Evolutionary conservation across 345 rosid genomes (phyloP).

Genomic region (Bruguiera sexangula): DNA sequence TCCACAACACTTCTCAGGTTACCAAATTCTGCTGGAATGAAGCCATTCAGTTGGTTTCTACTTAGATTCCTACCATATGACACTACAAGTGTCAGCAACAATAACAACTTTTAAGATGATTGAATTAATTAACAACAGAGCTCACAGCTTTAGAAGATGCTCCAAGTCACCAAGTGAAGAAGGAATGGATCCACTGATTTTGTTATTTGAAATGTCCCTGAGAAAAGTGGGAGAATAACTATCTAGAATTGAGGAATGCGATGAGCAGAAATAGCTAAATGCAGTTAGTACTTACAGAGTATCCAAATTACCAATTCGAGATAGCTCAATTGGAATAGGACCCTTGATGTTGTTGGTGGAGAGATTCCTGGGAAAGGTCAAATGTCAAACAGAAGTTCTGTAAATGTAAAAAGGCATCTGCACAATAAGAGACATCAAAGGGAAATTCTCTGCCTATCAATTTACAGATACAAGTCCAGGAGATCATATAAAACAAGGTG

Average conservation of each 20-base stretch:
- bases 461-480: too few species aligned
- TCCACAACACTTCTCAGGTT: constrained; percentile 87
- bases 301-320: constrained; percentile 89
- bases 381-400: background rate
- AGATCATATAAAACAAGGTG: too few species aligned
- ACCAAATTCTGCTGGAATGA: constrained; percentile 82
- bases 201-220: constrained; percentile 89
- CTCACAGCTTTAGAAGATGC: constrained; percentile 91
- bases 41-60: constrained; percentile 64
- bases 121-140: constrained; percentile 11
- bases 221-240: background rate
- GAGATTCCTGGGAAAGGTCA: constrained; percentile 51
- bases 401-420: too few species aligned
- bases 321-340: constrained; percentile 80
- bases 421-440: background rate
- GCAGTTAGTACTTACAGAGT: constrained; percentile 57
- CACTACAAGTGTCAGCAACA: constrained; percentile 6
- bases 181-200: constrained; percentile 77
- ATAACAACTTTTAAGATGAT: constrained; percentile 7
- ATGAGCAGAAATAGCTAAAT: constrained; percentile 2
- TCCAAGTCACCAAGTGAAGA: constrained; percentile 93
- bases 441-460: too few species aligned
- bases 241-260: background rate
- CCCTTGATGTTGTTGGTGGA: constrained; percentile 75
- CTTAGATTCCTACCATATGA: constrained; percentile 67